phyloP scores from a whole-genome alignment of 306 rosid genomes.

The Trifolium pratense region DNA sequence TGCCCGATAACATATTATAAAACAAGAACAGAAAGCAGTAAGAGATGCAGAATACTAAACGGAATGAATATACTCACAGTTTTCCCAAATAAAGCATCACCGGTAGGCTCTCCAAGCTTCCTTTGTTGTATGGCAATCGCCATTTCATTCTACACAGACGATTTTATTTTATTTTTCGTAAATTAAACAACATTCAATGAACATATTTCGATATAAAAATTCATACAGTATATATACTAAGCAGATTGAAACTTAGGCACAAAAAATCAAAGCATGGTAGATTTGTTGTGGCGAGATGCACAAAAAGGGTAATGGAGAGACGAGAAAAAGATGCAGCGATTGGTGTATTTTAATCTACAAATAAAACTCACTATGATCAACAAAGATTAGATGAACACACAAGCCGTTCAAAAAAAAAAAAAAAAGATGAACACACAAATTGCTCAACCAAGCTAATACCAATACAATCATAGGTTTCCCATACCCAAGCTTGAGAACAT shows the following conservation, averaged over 20 bases:
- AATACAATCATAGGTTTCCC: background rate
- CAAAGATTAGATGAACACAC: background rate
- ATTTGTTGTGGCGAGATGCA: background rate
- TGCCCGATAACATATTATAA: background rate
- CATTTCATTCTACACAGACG: constrained; percentile 71
- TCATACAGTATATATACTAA: background rate
- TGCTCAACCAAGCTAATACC: background rate
- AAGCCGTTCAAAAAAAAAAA: no score
- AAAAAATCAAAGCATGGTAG: background rate
- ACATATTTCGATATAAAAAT: constrained; percentile 4
- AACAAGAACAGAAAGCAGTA: constrained; percentile 2
- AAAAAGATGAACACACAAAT: background rate
- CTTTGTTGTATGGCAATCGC: constrained; percentile 65
- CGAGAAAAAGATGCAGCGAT: background rate
- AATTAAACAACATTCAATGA: constrained; percentile 11
- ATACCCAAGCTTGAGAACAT: background rate
- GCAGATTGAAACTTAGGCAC: background rate
- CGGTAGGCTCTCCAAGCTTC: constrained; percentile 78
- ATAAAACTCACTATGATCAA: background rate
- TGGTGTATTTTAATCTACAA: background rate
- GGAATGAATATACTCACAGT: constrained; percentile 62
- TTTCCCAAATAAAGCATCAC: constrained; percentile 81
- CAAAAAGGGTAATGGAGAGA: background rate
- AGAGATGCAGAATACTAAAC: background rate
- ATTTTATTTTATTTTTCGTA: background rate